phyloP scores from a whole-genome alignment of 2,329 filamentous ascomycete species.

The Talaromyces piceae region DNA sequence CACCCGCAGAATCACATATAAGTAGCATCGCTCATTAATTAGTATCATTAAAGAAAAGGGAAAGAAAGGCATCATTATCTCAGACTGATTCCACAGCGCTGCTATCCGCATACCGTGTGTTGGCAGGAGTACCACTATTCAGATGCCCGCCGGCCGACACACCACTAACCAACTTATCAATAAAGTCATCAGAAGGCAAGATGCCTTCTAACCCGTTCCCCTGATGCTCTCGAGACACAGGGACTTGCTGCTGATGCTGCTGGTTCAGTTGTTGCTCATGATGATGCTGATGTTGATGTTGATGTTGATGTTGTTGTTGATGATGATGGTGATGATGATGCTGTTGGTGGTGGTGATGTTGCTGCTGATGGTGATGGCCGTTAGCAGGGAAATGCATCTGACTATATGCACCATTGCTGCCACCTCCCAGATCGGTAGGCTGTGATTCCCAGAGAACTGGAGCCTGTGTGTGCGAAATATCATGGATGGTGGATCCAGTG shows the following conservation, averaged over 20 bases:
- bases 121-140: conserved; percentile 27
- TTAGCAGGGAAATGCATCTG: conserved; percentile 25
- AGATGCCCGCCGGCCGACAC: conserved; percentile 23
- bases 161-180: conserved; percentile 31
- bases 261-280: conserved; percentile 1
- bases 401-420: conserved; percentile 26
- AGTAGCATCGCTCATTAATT: conserved; percentile 6
- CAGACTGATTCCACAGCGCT: conserved; percentile 26
- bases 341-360: conserved; percentile 1
- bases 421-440: conserved; percentile 22
- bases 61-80: conserved; percentile 7
- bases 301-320: conserved; percentile 1
- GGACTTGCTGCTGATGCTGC: conserved; percentile 18
- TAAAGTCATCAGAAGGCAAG: conserved; percentile 28
- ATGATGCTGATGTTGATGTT: conserved; percentile 16
- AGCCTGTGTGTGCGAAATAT: conserved; percentile 24
- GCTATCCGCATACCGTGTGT: conserved; percentile 26
- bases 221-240: conserved; percentile 28
- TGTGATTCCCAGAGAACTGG: conserved; percentile 25
- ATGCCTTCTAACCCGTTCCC: conserved; percentile 26
- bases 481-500: conserved; percentile 26
- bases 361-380: conserved; percentile 17
- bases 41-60: conserved; percentile 5
- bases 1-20: not conserved
- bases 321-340: too few relatives aligned